Evolutionary conservation across 345 rosid species (phyloP).

Genomic region (Eucalyptus erythrocorys): DNA sequence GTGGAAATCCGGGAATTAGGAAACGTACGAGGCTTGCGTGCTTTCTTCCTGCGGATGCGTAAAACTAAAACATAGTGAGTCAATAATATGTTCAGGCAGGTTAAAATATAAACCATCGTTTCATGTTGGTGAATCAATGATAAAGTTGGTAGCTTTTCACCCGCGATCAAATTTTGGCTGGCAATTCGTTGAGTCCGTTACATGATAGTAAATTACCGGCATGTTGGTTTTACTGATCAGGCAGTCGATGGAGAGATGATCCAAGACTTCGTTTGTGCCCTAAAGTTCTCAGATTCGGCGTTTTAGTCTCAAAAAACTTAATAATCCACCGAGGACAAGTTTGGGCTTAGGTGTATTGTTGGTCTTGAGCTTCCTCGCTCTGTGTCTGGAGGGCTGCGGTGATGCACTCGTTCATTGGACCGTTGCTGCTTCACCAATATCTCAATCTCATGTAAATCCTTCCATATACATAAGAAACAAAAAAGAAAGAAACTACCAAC

Average conservation of each 20-base stretch:
- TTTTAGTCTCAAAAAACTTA: neutral
- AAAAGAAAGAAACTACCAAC: neutral
- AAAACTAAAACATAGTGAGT: neutral
- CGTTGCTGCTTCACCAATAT: neutral
- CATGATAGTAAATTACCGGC: neutral
- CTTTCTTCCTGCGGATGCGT: neutral
- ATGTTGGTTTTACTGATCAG: neutral
- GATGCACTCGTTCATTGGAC: neutral
- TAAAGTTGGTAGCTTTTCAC: neutral
- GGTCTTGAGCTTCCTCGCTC: neutral
- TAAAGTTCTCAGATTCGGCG: neutral
- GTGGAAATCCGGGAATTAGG: neutral
- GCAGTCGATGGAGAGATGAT: neutral
- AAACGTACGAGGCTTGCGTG: neutral
- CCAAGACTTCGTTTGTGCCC: neutral
- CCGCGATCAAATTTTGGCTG: neutral
- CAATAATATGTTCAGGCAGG: neutral
- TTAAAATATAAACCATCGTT: neutral
- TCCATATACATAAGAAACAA: neutral
- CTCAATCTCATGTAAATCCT: neutral
- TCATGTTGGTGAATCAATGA: neutral
- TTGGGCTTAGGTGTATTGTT: neutral
- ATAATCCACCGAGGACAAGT: neutral
- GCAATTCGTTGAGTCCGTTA: neutral
- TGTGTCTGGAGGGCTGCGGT: neutral